Evolutionary conservation across 1,284 basidiomycete genomes (phyloP), one percentile per base, ranked within the genome.

Genomic region (Ganoderma boninense): DNA sequence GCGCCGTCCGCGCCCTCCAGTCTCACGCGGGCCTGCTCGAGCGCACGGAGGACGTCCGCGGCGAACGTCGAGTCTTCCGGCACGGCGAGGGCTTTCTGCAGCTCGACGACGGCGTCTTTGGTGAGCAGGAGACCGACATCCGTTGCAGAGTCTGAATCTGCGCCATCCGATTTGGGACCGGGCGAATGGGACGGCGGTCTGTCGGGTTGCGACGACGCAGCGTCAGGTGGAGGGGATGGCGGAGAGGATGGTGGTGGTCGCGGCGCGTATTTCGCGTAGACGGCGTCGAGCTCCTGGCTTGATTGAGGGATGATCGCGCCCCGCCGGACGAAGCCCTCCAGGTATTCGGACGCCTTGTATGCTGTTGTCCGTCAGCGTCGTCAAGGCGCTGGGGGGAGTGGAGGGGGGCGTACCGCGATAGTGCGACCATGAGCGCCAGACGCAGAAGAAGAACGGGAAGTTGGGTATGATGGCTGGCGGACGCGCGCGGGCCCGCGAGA

Each of bases 361-460:
- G 93, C 93, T 94, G 72, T 62, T 2, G 29, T 32, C 29, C 2
- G 29, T 32, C 29, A 2, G 29, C 29, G n/a, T n/a, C n/a, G n/a
- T n/a, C n/a, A n/a, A 2, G 29, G 16, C 18, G 46, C 66, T 7
- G 54, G 40, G 23, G 32, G 23, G n/a, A 46, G 66, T 7, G 68
- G 32, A 46, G n/a, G 13, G n/a, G 57, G n/a, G n/a, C 81, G 68
- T 67, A 92, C 93, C 92, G 86, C 84, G 88, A 77, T 91, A 95
- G 79, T 95, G 93, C 60, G 90, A 91, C 93, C 93, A 95, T 60
- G 92, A 89, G 62, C 93, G 85, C 93, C 94, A 95, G 2, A 86
- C 87, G 76, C 92, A 94, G 80, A 93, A 95, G 83, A 95, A 94
- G 80, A 95, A 92, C 0, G 93, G 93, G 35, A 95, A 81, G 79